phyloP scores from a whole-genome alignment of 495 filamentous ascomycete species.

The Penicillium silybi region DNA sequence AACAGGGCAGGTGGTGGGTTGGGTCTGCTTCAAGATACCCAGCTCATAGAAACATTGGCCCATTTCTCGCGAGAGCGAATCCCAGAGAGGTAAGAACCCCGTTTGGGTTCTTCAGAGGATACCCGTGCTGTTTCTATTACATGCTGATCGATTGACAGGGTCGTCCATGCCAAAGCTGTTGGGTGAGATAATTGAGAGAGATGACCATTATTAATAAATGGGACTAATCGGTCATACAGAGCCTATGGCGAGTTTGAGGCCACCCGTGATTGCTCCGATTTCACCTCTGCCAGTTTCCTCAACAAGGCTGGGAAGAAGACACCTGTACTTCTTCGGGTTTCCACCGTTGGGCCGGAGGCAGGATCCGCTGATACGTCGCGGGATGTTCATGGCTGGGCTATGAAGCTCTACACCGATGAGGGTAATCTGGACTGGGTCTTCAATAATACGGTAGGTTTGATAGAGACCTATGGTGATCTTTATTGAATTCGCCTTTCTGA shows the following conservation, averaged over 20 bases:
- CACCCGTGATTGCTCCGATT: conserved; percentile 48
- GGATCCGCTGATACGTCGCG: conserved; percentile 63
- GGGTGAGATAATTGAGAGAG: conserved; percentile 15
- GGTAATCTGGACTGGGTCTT: conserved; percentile 63
- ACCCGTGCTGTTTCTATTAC: too few species aligned
- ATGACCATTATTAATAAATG: too few species aligned
- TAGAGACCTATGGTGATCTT: too few species aligned
- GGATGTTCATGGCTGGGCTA: conserved; percentile 63
- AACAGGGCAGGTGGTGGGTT: conserved; percentile 24
- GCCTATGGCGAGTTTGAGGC: conserved; percentile 61
- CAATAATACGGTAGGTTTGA: conserved; percentile 31
- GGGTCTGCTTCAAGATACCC: conserved; percentile 31
- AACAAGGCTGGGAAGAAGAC: conserved; percentile 60
- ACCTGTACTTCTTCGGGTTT: conserved; percentile 55
- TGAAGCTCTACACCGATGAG: conserved; percentile 78
- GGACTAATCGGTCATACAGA: conserved; percentile 24
- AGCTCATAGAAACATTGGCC: conserved; percentile 45
- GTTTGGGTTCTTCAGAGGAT: too few species aligned
- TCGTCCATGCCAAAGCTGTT: conserved; percentile 60
- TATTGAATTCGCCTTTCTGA: too few species aligned
- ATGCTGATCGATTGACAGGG: conserved; percentile 11
- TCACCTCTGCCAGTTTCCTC: conserved; percentile 38
- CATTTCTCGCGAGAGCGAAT: conserved; percentile 57
- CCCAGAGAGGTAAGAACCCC: conserved; percentile 41
- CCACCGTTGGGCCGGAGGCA: conserved; percentile 61